Conservation (phyloP, 768 basidiomycete species). For the Boletus tomentosulus region DNA sequence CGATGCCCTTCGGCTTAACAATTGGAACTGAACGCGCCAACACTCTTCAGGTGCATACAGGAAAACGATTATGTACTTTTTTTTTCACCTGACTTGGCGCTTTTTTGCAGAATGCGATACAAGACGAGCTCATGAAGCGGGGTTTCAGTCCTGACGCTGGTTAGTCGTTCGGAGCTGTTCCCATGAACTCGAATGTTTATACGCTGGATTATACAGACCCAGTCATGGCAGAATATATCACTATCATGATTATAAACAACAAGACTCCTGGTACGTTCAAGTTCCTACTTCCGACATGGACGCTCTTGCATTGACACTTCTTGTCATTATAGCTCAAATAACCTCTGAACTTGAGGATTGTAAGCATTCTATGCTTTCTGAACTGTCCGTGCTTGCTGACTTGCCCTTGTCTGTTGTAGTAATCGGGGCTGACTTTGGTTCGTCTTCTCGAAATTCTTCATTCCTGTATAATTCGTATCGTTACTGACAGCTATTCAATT, state of each 20-base stretch:
- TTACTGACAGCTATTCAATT: conserved; percentile 5
- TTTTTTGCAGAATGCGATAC: conserved; percentile 60
- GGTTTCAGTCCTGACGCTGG: conserved; percentile 76
- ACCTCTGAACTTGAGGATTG: conserved; percentile 83
- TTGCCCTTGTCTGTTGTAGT: conserved; percentile 29
- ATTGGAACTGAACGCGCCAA: conserved; percentile 76
- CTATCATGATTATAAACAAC: conserved; percentile 93
- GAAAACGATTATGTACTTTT: conserved; percentile 4
- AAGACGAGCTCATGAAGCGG: conserved; percentile 73
- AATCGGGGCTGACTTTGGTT: conserved; percentile 83
- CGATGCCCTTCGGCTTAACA: conserved; percentile 71
- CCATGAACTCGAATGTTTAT: conserved; percentile 12
- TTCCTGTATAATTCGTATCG: not conserved
- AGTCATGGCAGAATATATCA: conserved; percentile 93
- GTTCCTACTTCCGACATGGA: not conserved
- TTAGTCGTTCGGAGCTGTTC: conserved; percentile 30
- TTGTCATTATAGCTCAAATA: conserved; percentile 61
- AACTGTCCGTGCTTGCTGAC: conserved; percentile 12
- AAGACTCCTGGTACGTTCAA: conserved; percentile 64
- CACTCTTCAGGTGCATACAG: conserved; percentile 55
- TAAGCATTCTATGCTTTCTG: conserved; percentile 28
- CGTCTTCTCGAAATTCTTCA: conserved; percentile 17
- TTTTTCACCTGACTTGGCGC: conserved; percentile 11
- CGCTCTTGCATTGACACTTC: conserved; percentile 5
- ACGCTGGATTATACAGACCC: conserved; percentile 46